Evolutionary conservation across 768 basidiomycete genomes (phyloP).

Genomic region (Tephrocybe rancida): DNA sequence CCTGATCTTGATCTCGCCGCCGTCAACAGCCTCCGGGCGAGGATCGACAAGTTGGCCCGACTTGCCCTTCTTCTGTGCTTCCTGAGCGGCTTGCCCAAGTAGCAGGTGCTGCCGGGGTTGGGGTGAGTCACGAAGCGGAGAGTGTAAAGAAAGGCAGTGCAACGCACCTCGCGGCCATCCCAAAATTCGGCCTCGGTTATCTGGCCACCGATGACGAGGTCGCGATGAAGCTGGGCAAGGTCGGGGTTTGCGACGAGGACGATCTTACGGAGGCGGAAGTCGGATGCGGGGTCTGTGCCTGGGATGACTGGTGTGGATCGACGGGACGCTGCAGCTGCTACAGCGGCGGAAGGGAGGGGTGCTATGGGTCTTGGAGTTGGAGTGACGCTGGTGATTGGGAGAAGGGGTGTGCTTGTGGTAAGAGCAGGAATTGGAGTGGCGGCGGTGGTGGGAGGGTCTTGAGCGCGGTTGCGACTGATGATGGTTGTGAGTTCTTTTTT

Average conservation of each 20-base stretch:
- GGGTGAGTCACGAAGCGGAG: conserved; percentile 14
- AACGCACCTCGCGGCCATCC: conserved; percentile 88
- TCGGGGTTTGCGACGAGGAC: conserved; percentile 81
- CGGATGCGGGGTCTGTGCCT: conserved; percentile 60
- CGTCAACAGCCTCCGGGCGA: conserved; percentile 80
- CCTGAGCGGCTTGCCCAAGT: conserved; percentile 72
- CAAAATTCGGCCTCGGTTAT: conserved; percentile 96
- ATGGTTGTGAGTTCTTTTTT: conserved; percentile 78
- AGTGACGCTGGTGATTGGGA: conserved; percentile 31
- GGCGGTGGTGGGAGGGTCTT: conserved; percentile 25
- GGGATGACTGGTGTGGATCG: conserved; percentile 57
- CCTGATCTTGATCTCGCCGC: conserved; percentile 85
- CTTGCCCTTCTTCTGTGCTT: conserved; percentile 78
- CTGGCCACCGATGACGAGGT: conserved; percentile 83
- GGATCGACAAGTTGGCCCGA: conserved; percentile 87
- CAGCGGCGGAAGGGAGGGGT: conserved; percentile 68
- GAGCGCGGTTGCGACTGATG: conserved; percentile 70
- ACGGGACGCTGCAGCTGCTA: conserved; percentile 44
- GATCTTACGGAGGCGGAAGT: conserved; percentile 76
- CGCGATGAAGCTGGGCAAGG: conserved; percentile 79
- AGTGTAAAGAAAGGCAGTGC: conserved; percentile 9
- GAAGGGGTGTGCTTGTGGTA: conserved; percentile 9
- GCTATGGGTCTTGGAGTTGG: conserved; percentile 43
- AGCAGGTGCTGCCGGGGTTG: conserved; percentile 62
- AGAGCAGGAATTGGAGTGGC: conserved; percentile 18